A percentile compares a stretch with the other conserved stretches of the same genome.
These are phyloP conservation scores for Claviceps maximensis DNA, from an alignment of 2,329 filamentous ascomycete species.

Conservation along the genomic window DNA sequence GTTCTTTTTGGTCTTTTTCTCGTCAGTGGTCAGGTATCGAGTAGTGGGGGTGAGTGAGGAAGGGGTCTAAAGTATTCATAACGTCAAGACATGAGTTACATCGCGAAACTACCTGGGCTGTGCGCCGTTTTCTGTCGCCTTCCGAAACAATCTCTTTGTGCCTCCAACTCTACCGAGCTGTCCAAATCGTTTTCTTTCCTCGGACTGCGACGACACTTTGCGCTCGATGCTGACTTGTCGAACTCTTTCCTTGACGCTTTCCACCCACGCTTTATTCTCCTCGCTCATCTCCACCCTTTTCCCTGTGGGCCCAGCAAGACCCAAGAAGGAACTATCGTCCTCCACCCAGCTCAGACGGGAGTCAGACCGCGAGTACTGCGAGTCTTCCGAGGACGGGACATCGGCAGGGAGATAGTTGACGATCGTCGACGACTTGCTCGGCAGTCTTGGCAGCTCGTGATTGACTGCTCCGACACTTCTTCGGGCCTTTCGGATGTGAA, in stretches of 20 bases:
- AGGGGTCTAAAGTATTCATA: too few species aligned
- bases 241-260: conserved; percentile 71
- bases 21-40: not conserved
- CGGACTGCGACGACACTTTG: conserved; percentile 17
- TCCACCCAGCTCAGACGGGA: conserved; percentile 44
- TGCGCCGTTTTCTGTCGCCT: conserved; percentile 17
- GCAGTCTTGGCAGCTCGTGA: conserved; percentile 18
- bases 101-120: conserved; percentile 10
- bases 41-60: too few species aligned
- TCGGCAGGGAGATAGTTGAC: conserved; percentile 19
- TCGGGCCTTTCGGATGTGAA: conserved; percentile 42
- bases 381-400: conserved; percentile 31
- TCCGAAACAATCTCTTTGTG: conserved; percentile 58
- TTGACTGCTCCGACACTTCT: conserved; percentile 27
- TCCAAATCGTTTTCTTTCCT: conserved; percentile 38
- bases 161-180: conserved; percentile 59
- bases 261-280: conserved; percentile 67
- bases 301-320: conserved; percentile 56
- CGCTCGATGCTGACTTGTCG: conserved; percentile 53
- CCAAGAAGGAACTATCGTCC: conserved; percentile 45
- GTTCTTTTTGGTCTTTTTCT: not conserved
- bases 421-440: conserved; percentile 32
- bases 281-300: conserved; percentile 55
- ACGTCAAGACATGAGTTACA: not conserved
- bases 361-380: conserved; percentile 35